Conservation (phyloP, 2,329 filamentous ascomycete species). For the Eutypella sp. region DNA sequence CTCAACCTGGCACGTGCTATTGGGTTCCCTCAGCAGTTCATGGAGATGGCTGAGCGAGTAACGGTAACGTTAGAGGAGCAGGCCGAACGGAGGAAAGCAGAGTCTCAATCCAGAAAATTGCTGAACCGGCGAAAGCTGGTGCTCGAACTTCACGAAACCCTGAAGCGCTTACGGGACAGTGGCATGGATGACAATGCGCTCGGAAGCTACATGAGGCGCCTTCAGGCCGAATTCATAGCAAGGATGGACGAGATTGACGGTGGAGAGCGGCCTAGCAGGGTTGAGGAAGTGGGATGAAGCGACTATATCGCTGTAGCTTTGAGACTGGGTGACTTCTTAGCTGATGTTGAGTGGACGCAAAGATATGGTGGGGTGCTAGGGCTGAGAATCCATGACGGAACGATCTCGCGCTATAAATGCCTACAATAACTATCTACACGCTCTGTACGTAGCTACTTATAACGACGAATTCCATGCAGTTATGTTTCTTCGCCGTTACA, state of each 20-base stretch:
- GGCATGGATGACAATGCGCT: conserved; percentile 61
- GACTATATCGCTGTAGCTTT: background rate
- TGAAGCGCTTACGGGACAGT: conserved; percentile 63
- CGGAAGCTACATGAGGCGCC: conserved; percentile 54
- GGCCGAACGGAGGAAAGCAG: conserved; percentile 52
- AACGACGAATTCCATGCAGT: no score
- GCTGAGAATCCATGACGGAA: no score
- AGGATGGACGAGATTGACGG: conserved; percentile 64
- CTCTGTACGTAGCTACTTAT: no score
- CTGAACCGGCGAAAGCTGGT: conserved; percentile 67
- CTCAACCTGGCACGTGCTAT: conserved; percentile 73
- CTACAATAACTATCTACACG: no score
- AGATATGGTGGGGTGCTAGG: no score
- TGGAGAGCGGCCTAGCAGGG: background rate
- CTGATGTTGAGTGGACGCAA: no score
- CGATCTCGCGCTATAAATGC: no score
- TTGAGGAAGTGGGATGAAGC: background rate
- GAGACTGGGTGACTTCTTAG: no score
- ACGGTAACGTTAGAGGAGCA: conserved; percentile 56
- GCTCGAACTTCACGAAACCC: conserved; percentile 65
- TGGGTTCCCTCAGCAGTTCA: conserved; percentile 62
- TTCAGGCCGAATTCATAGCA: conserved; percentile 71
- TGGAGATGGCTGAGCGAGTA: conserved; percentile 64
- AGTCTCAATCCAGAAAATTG: conserved; percentile 52
- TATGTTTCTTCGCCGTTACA: no score